Conservation (phyloP, 129 eudicot genomes). For the Chrysanthemum seticuspe region DNA sequence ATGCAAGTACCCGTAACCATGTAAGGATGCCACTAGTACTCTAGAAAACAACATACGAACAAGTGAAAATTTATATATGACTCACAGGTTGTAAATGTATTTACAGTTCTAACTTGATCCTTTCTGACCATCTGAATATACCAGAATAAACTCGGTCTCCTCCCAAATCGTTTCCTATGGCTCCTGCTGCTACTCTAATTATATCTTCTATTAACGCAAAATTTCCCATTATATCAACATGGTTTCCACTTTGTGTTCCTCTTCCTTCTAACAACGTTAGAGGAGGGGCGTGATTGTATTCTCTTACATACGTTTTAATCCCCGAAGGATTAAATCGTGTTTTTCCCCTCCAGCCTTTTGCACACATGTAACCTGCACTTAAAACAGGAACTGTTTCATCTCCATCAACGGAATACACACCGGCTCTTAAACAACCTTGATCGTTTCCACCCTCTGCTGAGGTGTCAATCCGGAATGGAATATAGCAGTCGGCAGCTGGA, state of each 20-base stretch:
- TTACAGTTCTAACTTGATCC: constrained; percentile 8
- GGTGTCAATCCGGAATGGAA: constrained; percentile 9
- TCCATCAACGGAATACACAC: constrained; percentile 15
- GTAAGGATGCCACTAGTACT: neutral
- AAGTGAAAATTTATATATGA: neutral
- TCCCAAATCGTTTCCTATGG: neutral
- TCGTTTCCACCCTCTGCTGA: neutral
- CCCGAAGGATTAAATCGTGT: constrained; percentile 15
- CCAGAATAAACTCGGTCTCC: constrained; percentile 2
- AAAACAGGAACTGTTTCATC: constrained; percentile 14
- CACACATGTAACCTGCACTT: constrained; percentile 17
- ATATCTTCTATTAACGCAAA: constrained; percentile 9
- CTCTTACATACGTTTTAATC: constrained; percentile 7
- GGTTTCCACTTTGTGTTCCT: constrained; percentile 17
- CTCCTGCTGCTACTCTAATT: constrained; percentile 6
- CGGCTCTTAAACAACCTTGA: constrained; percentile 1
- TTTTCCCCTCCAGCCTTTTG: constrained; percentile 16
- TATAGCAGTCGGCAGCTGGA: constrained; percentile 1
- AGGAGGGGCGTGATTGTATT: constrained; percentile 12
- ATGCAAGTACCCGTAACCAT: neutral
- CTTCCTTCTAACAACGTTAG: constrained; percentile 1
- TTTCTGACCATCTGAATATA: constrained; percentile 7
- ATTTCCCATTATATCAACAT: constrained; percentile 20
- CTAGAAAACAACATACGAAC: neutral
- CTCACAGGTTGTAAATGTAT: neutral